These are phyloP conservation scores for Ceratocystis ficicola DNA, from an alignment of 2,329 filamentous ascomycete species.

Conservation along the genomic window DNA sequence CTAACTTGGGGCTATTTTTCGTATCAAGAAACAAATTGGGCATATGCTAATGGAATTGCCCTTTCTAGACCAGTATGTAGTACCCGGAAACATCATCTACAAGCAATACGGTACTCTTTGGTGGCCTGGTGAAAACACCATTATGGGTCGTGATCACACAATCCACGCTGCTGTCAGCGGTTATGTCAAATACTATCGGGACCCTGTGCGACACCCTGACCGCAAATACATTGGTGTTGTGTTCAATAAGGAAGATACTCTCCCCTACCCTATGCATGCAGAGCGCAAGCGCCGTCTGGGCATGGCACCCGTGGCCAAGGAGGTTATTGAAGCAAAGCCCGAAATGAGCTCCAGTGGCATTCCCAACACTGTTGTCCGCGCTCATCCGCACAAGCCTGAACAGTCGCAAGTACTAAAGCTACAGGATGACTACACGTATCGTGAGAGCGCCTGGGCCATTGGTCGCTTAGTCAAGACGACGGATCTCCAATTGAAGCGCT, in stretches of 20 bases:
- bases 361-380: slow-evolving; percentile 37
- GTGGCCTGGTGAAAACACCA: slow-evolving; percentile 91
- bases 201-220: slow-evolving; percentile 68
- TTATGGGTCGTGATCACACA: slow-evolving; percentile 91
- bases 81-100: slow-evolving; percentile 96
- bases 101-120: slow-evolving; percentile 88
- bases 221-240: slow-evolving; percentile 91
- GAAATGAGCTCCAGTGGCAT: slow-evolving; percentile 37
- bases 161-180: slow-evolving; percentile 76
- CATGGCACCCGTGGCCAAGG: slow-evolving; percentile 44
- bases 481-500: slow-evolving; percentile 38
- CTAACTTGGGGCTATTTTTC: too few species aligned
- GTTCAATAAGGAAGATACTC: slow-evolving; percentile 65
- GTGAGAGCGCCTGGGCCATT: slow-evolving; percentile 48
- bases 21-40: neutral
- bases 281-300: slow-evolving; percentile 63
- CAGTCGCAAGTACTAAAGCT: slow-evolving; percentile 39
- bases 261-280: slow-evolving; percentile 65
- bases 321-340: slow-evolving; percentile 28
- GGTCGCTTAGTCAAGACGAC: slow-evolving; percentile 43
- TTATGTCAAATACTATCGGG: slow-evolving; percentile 94
- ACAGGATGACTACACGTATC: slow-evolving; percentile 44
- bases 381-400: slow-evolving; percentile 32
- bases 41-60: neutral
- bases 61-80: slow-evolving; percentile 68